Conservation (phyloP, 495 filamentous ascomycete species). For the Trichodelitschia bisporula region DNA sequence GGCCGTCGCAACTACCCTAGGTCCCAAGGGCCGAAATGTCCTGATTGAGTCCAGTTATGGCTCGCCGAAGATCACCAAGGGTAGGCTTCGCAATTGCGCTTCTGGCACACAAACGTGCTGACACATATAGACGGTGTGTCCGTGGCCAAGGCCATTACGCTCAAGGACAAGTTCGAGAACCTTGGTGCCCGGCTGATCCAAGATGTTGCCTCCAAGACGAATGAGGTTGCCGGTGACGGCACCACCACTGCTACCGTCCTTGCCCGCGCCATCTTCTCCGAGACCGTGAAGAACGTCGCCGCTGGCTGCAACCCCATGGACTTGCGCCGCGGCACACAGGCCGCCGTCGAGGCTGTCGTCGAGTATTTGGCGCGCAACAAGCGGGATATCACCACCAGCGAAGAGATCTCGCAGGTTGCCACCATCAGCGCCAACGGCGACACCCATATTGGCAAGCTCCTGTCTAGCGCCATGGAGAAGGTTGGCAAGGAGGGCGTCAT, state of each 20-base stretch:
- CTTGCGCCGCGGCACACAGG: conserved; percentile 84
- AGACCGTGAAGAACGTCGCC: conserved; percentile 98
- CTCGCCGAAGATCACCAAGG: conserved; percentile 98
- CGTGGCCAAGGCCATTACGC: conserved; percentile 70
- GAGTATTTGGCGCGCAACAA: conserved; percentile 84
- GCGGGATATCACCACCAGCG: conserved; percentile 89
- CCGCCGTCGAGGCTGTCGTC: conserved; percentile 82
- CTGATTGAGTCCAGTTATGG: conserved; percentile 94
- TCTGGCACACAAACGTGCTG: conserved; percentile 10
- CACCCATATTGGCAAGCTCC: conserved; percentile 79
- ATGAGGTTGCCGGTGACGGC: conserved; percentile 95
- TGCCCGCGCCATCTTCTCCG: conserved; percentile 95
- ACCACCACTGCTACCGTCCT: conserved; percentile 95
- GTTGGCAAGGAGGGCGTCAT: conserved; percentile 99
- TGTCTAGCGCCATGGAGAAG: conserved; percentile 97
- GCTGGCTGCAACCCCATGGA: conserved; percentile 99
- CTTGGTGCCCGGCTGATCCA: conserved; percentile 88
- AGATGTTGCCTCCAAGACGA: conserved; percentile 97
- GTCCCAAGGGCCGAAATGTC: conserved; percentile 95
- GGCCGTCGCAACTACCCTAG: conserved; percentile 88
- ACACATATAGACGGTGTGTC: conserved; percentile 61
- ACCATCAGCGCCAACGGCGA: conserved; percentile 97
- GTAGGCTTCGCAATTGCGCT: conserved; percentile 23
- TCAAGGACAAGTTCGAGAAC: conserved; percentile 99
- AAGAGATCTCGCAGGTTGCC: conserved; percentile 92